Percentiles rank a stretch among this genome's conserved stretches.
These are phyloP conservation scores for Solanum hybrid DNA, from an alignment of 305 asterid species.

Conservation along the genomic window DNA sequence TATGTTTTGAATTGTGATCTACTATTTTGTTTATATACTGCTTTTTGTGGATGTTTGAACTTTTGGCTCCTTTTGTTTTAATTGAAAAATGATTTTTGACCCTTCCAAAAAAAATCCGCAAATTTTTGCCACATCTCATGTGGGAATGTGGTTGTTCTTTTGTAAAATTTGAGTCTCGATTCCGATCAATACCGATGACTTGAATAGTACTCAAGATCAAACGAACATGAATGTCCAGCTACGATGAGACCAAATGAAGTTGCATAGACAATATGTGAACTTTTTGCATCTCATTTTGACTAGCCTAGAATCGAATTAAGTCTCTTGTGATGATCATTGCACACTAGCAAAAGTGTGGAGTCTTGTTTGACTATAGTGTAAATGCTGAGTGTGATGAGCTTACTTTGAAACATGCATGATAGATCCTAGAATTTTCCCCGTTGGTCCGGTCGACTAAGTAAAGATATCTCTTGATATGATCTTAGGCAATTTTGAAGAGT, in stretches of 20 bases:
- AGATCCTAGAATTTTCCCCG: not conserved
- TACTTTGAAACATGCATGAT: not conserved
- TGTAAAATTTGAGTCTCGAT: not conserved
- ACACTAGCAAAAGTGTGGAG: not conserved
- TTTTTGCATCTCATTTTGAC: not conserved
- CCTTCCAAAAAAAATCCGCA: too few species aligned
- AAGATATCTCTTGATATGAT: not conserved
- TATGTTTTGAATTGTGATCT: not conserved
- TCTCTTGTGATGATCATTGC: not conserved
- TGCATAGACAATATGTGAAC: not conserved
- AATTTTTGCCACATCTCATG: not conserved
- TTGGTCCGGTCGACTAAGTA: not conserved
- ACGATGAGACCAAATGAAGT: not conserved
- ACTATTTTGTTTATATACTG: not conserved
- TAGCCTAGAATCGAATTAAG: not conserved
- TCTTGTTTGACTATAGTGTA: not conserved
- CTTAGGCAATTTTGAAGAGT: not conserved
- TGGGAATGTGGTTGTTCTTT: not conserved
- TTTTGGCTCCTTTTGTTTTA: too few species aligned
- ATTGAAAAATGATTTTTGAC: too few species aligned
- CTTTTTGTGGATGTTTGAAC: not conserved
- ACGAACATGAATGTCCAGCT: not conserved
- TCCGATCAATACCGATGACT: not conserved
- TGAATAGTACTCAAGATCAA: not conserved
- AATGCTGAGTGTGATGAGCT: not conserved